Percentiles rank a stretch among this genome's conserved stretches.
Conservation (phyloP, 768 basidiomycete genomes). For the Lenzites betulinus region DNA sequence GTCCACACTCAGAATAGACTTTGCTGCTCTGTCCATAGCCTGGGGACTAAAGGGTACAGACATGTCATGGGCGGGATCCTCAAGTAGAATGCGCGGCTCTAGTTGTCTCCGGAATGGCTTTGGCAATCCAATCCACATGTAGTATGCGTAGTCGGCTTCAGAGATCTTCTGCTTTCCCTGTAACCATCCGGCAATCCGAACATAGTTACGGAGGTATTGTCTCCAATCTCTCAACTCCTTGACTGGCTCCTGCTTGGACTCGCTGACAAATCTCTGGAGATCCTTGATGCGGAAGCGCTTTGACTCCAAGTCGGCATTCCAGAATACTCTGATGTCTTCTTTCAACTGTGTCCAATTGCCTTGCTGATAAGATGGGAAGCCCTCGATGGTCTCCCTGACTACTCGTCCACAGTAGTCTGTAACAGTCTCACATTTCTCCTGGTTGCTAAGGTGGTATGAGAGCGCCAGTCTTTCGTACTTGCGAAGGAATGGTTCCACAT, state of each 20-base stretch:
- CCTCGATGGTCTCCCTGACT: slow-evolving; percentile 20
- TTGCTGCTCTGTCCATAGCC: slow-evolving; percentile 1
- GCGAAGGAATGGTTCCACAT: slow-evolving; percentile 21
- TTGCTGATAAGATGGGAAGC: slow-evolving; percentile 1
- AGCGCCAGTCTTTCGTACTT: slow-evolving; percentile 19
- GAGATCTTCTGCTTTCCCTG: slow-evolving; percentile 3
- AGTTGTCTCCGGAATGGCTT: not conserved
- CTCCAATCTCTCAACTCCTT: slow-evolving; percentile 8
- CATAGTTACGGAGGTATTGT: slow-evolving; percentile 7
- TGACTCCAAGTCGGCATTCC: slow-evolving; percentile 16
- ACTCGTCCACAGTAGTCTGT: slow-evolving; percentile 18
- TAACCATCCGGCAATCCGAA: slow-evolving; percentile 19
- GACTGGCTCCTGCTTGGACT: not conserved
- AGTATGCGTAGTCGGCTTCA: slow-evolving; percentile 1
- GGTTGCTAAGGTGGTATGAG: slow-evolving; percentile 7
- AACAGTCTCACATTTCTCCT: slow-evolving; percentile 9
- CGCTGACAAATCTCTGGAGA: not conserved
- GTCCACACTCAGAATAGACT: slow-evolving; percentile 4
- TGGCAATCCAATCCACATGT: slow-evolving; percentile 15
- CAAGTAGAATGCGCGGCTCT: slow-evolving; percentile 8
- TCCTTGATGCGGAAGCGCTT: too few species aligned
- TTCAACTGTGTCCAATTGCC: slow-evolving; percentile 11
- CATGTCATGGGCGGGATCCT: slow-evolving; percentile 13
- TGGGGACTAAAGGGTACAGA: slow-evolving; percentile 3
- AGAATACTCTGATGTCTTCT: slow-evolving; percentile 7